Evolutionary conservation across 768 basidiomycete species (phyloP), one percentile per base, ranked within the genome.

Genomic region (Rhodotorula babjevae): DNA sequence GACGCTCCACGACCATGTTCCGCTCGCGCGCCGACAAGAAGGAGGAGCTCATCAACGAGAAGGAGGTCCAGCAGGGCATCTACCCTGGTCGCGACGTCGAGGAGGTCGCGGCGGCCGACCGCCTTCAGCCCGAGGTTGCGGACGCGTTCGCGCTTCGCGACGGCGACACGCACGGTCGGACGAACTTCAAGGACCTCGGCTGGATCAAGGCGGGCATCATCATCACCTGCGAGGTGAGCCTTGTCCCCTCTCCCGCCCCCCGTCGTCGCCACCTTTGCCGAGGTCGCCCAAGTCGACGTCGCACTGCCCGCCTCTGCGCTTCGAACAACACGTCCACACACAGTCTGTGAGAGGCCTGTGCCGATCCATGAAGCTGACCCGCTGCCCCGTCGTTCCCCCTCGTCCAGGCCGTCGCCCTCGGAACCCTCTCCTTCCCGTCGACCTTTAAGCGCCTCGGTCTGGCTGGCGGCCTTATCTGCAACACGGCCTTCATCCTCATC

Each of bases 321-420:
- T 55, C 56, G 29, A 15, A 1, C 19, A 8, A 33, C 33, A 9
- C 25, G 7, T 40, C 33, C 25, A 15, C 16, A 47, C 23, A 18
- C n/a, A 4, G 53, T 9, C 14, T 25, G n/a, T n/a, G n/a, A n/a
- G n/a, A n/a, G 27, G 29, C 16, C 11, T 29, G 27, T 19, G n/a
- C n/a, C 1, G 11, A 33, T 0, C 10, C 29, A 15, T 10, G 29
- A 33, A 31, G n/a, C 55, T 56, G 14, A 56, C 23, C 19, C 7
- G 12, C 29, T 36, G 14, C 19, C 21, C 47, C 25, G 8, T 46
- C 44, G 14, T 46, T 46, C 44, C 44, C 44, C 14, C 15, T 23
- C 27, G 5, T 8, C 19, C 44, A 66, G 65, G 65, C 65, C n/a
- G 58, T 66, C 58, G 65, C 65, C 47, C 65, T 66, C n/a, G 65